These are phyloP conservation scores for Leccinum subspadiceum DNA, from an alignment of 1,284 basidiomycete genomes.

Conservation along the genomic window DNA sequence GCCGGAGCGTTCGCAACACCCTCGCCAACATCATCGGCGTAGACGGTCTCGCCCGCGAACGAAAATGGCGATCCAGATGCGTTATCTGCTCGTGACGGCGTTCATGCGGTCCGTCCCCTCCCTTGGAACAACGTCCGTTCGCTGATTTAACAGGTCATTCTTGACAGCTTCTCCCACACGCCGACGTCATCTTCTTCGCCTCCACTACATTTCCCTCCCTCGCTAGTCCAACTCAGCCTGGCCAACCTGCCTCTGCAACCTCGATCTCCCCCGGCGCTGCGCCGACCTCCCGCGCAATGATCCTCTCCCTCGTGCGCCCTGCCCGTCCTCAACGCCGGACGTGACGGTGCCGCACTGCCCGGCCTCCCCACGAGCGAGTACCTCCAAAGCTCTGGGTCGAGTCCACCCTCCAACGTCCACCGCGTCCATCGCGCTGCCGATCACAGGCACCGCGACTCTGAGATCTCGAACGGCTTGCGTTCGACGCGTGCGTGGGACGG, in stretches of 20 bases:
- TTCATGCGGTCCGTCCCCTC: constrained; percentile 48
- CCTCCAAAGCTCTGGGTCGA: too few species aligned
- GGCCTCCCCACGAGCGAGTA: too few species aligned
- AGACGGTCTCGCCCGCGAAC: constrained; percentile 63
- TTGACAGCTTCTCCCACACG: constrained; percentile 69
- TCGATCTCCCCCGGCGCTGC: constrained; percentile 34
- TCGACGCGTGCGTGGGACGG: too few species aligned
- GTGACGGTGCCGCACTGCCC: too few species aligned
- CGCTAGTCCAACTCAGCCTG: background rate
- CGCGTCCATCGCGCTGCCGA: too few species aligned
- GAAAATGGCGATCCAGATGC: constrained; percentile 46
- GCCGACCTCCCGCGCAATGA: too few species aligned
- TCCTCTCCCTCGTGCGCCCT: too few species aligned
- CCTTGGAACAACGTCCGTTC: too few species aligned
- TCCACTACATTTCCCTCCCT: constrained; percentile 13
- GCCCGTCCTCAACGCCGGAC: too few species aligned
- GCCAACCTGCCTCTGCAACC: constrained; percentile 16
- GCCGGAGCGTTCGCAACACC: constrained; percentile 71
- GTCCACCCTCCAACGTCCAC: too few species aligned
- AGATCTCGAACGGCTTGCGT: too few species aligned
- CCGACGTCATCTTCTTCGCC: constrained; percentile 66
- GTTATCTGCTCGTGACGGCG: constrained; percentile 77
- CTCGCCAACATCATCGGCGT: constrained; percentile 72
- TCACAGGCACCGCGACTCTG: too few species aligned
- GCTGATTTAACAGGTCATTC: background rate